Conservation (phyloP, 2,329 filamentous ascomycete genomes). For the Cercospora brassicicola region DNA sequence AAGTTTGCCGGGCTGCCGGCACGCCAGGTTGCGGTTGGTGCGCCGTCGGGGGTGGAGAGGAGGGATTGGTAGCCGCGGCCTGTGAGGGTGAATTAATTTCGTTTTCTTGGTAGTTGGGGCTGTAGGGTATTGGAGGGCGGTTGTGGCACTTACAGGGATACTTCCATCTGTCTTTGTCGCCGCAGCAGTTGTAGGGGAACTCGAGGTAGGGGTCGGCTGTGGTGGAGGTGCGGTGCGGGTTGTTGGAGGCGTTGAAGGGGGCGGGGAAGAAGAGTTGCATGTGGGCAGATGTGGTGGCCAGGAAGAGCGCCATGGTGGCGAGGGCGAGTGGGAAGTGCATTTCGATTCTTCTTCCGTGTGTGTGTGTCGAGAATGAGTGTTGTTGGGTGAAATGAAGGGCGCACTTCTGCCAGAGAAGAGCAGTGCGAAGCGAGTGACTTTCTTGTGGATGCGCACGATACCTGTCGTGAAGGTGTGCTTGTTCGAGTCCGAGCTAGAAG, state of each 20-base stretch:
- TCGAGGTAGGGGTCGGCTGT: constrained; percentile 42
- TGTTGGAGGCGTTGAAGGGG: constrained; percentile 48
- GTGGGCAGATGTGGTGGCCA: neutral
- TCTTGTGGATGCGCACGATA: neutral
- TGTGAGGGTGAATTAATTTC: no score
- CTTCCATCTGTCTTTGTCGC: constrained; percentile 35
- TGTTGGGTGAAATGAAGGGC: neutral
- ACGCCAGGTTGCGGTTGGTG: constrained; percentile 47
- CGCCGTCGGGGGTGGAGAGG: constrained; percentile 47
- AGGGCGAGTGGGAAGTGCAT: constrained; percentile 18
- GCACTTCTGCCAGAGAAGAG: constrained; percentile 8
- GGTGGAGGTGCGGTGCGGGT: constrained; percentile 43
- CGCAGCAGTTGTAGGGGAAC: constrained; percentile 51
- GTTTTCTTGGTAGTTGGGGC: no score
- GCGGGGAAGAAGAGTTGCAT: constrained; percentile 46
- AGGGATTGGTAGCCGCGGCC: constrained; percentile 46
- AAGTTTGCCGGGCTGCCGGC: constrained; percentile 47
- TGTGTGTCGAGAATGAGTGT: neutral
- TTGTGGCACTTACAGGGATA: constrained; percentile 41
- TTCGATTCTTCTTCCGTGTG: neutral
- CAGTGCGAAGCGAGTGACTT: neutral
- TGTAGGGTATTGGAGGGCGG: neutral
- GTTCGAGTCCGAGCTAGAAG: neutral
- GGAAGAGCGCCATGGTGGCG: constrained; percentile 12
- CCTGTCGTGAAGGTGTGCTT: neutral